Conservation (phyloP, 768 basidiomycete genomes). For the Leccinum subgranulosum region DNA sequence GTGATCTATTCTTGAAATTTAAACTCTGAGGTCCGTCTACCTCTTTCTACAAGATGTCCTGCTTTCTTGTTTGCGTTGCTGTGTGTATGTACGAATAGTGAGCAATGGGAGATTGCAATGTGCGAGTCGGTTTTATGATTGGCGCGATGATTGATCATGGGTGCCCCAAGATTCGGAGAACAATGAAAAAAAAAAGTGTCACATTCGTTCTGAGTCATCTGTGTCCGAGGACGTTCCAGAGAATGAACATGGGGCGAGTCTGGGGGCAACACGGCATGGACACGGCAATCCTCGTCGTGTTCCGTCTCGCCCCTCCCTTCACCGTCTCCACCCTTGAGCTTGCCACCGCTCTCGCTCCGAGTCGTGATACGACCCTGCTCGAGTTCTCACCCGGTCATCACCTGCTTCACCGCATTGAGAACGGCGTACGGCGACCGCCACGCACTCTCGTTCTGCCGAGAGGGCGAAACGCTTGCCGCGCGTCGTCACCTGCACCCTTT, state of each 20-base stretch:
- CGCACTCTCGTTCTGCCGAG: no score
- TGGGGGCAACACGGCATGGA: background rate
- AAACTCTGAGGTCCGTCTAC: conserved; percentile 35
- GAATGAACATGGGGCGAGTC: no score
- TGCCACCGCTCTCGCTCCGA: no score
- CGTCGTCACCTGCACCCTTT: no score
- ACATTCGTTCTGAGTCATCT: background rate
- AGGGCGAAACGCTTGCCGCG: no score
- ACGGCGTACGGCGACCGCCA: no score
- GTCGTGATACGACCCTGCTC: no score
- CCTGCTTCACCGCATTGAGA: no score
- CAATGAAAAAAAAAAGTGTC: background rate
- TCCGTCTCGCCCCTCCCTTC: background rate
- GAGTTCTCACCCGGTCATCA: no score
- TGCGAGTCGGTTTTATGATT: background rate
- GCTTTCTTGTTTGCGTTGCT: conserved; percentile 67
- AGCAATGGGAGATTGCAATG: background rate
- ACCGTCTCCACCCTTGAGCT: background rate
- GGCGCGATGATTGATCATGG: conserved; percentile 43
- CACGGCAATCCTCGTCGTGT: background rate
- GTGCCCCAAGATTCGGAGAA: background rate
- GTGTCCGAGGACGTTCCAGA: background rate
- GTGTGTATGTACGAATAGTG: conserved; percentile 1
- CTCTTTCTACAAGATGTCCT: conserved; percentile 63
- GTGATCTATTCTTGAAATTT: conserved; percentile 19